Base-by-base conservation (phyloP, 1,284 basidiomycete species). In the Athelia psychrophila region DNA sequence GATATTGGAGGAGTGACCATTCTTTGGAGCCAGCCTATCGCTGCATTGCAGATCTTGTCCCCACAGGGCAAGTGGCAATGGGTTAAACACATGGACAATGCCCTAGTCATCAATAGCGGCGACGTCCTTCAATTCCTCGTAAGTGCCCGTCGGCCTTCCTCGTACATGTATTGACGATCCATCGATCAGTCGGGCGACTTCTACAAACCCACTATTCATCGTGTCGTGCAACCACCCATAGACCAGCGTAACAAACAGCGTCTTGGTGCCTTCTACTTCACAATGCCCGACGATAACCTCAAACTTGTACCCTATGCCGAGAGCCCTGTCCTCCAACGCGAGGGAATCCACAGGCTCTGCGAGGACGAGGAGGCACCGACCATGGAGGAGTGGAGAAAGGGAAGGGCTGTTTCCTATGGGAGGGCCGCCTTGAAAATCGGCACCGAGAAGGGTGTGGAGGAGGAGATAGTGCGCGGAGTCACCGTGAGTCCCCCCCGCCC, bases 1-100 rank as follows among this genome's bases (percentile, higher is more conserved):
- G 83, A 86, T 58, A 75, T 82, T 54, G 81, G 78, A n/a, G 76
- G 73, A 15, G 65, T 86, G 50, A 81, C 78, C 2, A 75, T 84
- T 13, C 65, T 86, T 15, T 84, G 77, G 69, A 81, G 80, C 42
- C 83, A 85, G 51, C 83, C 84, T 0, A 75, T 85, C 3, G 68
- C 78, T 12, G 81, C 73, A 0, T 69, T 86, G 22, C 84, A 86
- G 51, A 83, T 86, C 44, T 64, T 80, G 6, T 70, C 72, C 1
- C 71, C 59, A 4, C 76, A 81, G 33, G 77, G 77, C 2, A 67
- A 60, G 22, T 86, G 83, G 84, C 75, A 75, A 50, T 86, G 79
- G 77, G 68, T 83, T 8, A 76, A 70, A 52, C 81, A 85, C 58
- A 71, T 84, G 23, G 77, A 81, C 2, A 83, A 84, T 54, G 81